Conservation (phyloP, 1,139 yeast genomes). For the Kodamaea sp. region DNA sequence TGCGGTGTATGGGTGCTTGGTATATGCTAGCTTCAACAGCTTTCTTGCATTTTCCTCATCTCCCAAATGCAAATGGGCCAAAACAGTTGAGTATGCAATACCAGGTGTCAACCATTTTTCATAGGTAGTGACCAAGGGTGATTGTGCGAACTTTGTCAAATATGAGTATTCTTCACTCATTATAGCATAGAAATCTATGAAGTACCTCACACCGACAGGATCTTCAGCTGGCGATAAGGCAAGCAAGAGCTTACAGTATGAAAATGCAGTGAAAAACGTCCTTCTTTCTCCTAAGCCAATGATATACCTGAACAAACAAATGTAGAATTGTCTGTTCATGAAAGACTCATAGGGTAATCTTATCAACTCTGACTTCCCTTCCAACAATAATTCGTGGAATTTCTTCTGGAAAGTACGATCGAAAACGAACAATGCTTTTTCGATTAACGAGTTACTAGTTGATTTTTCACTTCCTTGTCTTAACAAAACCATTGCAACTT, state of each 20-base stretch:
- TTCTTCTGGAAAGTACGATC: conserved; percentile 55
- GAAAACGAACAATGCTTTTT: conserved; percentile 75
- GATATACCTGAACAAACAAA: conserved; percentile 73
- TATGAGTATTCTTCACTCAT: conserved; percentile 66
- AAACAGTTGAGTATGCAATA: conserved; percentile 62
- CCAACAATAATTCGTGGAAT: conserved; percentile 47
- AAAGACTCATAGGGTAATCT: conserved; percentile 77
- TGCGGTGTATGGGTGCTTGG: conserved; percentile 62
- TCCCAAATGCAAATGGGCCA: conserved; percentile 53
- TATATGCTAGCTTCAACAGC: conserved; percentile 52
- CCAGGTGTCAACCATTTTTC: conserved; percentile 75
- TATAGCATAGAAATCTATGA: conserved; percentile 78
- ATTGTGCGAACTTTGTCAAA: conserved; percentile 54
- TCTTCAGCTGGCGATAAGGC: conserved; percentile 77
- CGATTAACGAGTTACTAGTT: conserved; percentile 69
- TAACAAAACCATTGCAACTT: conserved; percentile 71
- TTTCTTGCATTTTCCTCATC: conserved; percentile 45
- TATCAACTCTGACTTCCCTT: conserved; percentile 57
- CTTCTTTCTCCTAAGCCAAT: conserved; percentile 74
- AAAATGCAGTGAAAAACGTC: conserved; percentile 73
- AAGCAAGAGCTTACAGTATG: conserved; percentile 68
- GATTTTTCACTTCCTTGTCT: conserved; percentile 76
- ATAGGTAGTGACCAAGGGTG: conserved; percentile 60
- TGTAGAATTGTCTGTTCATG: conserved; percentile 74
- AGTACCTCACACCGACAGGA: conserved; percentile 81